A percentile compares a stretch with the other conserved stretches of the same genome.
Conservation (phyloP, 352 stramenopile species). For the Pythium sp. region DNA sequence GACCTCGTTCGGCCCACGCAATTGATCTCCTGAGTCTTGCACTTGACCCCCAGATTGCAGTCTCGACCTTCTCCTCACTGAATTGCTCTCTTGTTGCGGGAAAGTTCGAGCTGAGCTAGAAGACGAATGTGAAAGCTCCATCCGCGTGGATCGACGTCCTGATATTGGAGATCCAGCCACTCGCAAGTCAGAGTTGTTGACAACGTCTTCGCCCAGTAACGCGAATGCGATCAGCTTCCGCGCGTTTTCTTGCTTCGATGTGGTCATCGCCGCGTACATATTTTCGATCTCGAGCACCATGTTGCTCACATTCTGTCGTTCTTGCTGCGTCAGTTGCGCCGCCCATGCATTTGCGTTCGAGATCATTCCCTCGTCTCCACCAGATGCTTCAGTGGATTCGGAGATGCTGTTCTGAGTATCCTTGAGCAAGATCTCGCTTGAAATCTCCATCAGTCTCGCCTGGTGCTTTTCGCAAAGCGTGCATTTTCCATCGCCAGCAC, state of each 20-base stretch:
- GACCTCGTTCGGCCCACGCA: not conserved
- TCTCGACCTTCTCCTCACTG: conserved; percentile 3
- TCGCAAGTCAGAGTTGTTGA: conserved; percentile 3
- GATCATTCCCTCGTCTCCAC: conserved; percentile 10
- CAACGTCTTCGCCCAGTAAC: conserved; percentile 23
- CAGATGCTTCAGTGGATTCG: conserved; percentile 3
- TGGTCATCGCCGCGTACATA: conserved; percentile 35
- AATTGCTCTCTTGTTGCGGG: not conserved
- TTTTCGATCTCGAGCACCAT: conserved; percentile 51
- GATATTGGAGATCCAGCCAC: not conserved
- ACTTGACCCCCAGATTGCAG: conserved; percentile 1
- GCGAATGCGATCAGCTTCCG: conserved; percentile 18
- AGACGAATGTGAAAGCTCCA: not conserved
- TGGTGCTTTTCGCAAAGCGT: conserved; percentile 54
- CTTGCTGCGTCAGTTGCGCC: conserved; percentile 28
- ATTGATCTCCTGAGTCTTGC: not conserved
- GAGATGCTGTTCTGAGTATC: conserved; percentile 14
- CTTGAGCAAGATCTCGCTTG: conserved; percentile 28
- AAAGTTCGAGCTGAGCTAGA: not conserved
- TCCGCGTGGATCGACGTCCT: not conserved
- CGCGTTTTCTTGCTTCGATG: conserved; percentile 33
- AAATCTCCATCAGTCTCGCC: conserved; percentile 46
- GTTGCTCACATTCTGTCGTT: conserved; percentile 33
- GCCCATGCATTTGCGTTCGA: not conserved
- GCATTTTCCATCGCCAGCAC: conserved; percentile 16